These are phyloP conservation scores for Dactylellina cionopaga DNA, from an alignment of 2,329 filamentous ascomycete genomes.

Conservation along the genomic window DNA sequence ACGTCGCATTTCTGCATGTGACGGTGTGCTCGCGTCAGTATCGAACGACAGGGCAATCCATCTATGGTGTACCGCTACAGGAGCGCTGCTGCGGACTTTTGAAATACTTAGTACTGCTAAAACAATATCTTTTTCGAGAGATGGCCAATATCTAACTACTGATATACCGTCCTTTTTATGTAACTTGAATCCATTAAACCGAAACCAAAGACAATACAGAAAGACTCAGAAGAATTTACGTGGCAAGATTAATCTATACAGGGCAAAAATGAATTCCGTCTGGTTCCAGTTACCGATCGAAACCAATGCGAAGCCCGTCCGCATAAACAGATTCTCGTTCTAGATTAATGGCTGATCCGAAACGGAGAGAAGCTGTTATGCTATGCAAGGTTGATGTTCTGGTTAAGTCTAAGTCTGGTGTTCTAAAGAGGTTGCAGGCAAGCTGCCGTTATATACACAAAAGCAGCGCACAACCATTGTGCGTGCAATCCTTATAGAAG, in stretches of 20 bases:
- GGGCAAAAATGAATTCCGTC: not conserved
- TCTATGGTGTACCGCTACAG: constrained; percentile 59
- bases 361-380: not conserved
- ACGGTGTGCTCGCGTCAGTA: not conserved
- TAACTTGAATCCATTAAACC: too few relatives aligned
- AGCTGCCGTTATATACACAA: too few relatives aligned
- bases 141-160: not conserved
- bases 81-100: not conserved
- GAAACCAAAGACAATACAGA: too few relatives aligned
- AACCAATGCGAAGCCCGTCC: not conserved
- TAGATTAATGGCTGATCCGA: not conserved
- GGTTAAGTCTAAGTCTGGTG: too few relatives aligned
- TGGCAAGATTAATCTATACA: too few relatives aligned
- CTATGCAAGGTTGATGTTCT: too few relatives aligned
- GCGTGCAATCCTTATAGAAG: too few relatives aligned
- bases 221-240: too few relatives aligned
- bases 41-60: constrained; percentile 60
- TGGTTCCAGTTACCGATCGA: not conserved
- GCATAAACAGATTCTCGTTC: not conserved
- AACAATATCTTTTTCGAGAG: not conserved
- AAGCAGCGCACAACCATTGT: too few relatives aligned
- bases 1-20: not conserved
- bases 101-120: not conserved
- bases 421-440: too few relatives aligned
- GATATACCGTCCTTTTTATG: not conserved